These are phyloP conservation scores for Cercospora beticola DNA, from an alignment of 2,329 filamentous ascomycete species.

Conservation along the genomic window DNA sequence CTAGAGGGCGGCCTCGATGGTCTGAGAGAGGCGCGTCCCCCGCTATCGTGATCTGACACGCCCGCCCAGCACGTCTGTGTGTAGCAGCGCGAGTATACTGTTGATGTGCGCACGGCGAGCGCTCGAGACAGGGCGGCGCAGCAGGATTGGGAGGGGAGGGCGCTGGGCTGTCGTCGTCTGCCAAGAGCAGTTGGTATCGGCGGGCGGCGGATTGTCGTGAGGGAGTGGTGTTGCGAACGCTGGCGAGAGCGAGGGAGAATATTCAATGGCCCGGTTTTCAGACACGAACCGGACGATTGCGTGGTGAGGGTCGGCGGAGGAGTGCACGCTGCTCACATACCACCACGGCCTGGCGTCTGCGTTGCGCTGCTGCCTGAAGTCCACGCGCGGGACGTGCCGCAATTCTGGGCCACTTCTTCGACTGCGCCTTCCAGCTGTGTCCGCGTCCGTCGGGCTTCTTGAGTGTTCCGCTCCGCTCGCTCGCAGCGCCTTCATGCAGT, in stretches of 20 bases:
- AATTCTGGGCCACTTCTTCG: background rate
- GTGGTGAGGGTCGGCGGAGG: background rate
- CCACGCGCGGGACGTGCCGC: background rate
- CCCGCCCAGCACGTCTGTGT: background rate
- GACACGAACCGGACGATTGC: background rate
- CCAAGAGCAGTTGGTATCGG: background rate
- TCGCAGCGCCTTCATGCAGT: background rate
- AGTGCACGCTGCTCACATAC: background rate
- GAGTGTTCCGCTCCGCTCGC: background rate
- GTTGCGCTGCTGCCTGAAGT: constrained; percentile 2
- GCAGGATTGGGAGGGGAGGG: background rate
- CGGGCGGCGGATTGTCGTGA: background rate
- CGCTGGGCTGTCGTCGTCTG: background rate
- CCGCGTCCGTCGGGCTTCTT: background rate
- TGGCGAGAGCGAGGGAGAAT: background rate
- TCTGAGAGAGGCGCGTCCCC: background rate
- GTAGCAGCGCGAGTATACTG: background rate
- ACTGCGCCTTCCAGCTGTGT: background rate
- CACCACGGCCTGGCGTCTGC: background rate
- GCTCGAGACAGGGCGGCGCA: background rate
- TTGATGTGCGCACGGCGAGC: background rate
- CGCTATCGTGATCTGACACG: background rate
- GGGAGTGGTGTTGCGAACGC: background rate
- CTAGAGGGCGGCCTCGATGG: background rate
- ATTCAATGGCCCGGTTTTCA: background rate